Percentiles rank a stretch among this genome's conserved stretches.
phyloP scores from a whole-genome alignment of 306 rosid species.

The Ammopiptanthus mongolicus region DNA sequence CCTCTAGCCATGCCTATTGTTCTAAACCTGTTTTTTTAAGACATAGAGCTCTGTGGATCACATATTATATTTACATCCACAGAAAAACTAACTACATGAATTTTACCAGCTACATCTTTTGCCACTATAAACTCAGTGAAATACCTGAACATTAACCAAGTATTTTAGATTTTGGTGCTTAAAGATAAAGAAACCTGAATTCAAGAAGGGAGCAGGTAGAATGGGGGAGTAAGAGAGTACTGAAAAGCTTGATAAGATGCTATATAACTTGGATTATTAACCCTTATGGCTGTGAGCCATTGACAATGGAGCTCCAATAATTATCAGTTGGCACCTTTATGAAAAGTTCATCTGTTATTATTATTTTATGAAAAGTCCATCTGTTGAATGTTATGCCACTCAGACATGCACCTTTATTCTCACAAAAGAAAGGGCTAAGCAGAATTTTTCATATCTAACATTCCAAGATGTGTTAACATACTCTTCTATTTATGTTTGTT shows the following conservation, averaged over 20 bases:
- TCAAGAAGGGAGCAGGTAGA: background rate
- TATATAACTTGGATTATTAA: background rate
- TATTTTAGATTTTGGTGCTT: conserved; percentile 6
- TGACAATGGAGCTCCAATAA: background rate
- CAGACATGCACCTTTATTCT: too few species aligned
- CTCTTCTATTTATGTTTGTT: background rate
- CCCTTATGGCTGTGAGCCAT: background rate
- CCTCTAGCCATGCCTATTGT: background rate
- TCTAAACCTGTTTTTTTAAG: too few species aligned
- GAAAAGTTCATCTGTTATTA: background rate
- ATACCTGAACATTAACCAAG: background rate
- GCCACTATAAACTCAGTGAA: background rate
- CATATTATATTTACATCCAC: too few species aligned
- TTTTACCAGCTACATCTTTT: too few species aligned
- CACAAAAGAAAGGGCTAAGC: background rate
- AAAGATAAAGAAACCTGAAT: background rate
- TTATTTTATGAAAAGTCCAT: too few species aligned
- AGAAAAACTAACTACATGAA: too few species aligned
- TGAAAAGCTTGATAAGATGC: background rate
- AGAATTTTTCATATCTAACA: background rate
- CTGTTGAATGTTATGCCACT: too few species aligned
- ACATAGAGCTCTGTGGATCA: too few species aligned
- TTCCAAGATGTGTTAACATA: background rate
- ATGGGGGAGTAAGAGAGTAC: background rate
- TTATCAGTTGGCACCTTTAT: background rate